These are phyloP conservation scores for Podospora pseudocomata DNA, from an alignment of 495 filamentous ascomycete genomes.

Conservation along the genomic window DNA sequence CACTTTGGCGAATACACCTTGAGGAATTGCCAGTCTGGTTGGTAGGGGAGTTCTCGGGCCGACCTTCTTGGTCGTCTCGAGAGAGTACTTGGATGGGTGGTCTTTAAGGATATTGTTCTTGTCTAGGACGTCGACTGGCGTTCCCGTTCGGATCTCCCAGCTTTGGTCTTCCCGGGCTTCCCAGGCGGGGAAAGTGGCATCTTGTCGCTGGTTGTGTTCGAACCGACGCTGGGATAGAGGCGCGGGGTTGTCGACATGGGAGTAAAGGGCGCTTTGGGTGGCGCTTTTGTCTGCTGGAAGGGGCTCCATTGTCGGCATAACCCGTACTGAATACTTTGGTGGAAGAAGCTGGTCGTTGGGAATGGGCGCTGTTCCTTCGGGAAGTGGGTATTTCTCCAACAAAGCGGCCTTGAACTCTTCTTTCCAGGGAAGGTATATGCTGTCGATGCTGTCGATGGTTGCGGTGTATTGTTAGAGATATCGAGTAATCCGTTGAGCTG, in stretches of 20 bases:
- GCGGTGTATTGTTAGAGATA: neutral
- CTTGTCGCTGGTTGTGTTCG: conserved; percentile 11
- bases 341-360: conserved; percentile 71
- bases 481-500: neutral
- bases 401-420: conserved; percentile 60
- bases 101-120: conserved; percentile 36
- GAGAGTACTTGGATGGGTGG: conserved; percentile 33
- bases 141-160: conserved; percentile 14
- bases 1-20: conserved; percentile 42
- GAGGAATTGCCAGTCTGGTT: conserved; percentile 55
- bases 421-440: conserved; percentile 76
- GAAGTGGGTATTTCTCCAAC: conserved; percentile 65
- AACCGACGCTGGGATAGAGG: conserved; percentile 7
- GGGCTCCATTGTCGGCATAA: conserved; percentile 26
- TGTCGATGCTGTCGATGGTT: conserved; percentile 56
- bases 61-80: conserved; percentile 10
- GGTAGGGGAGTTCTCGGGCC: conserved; percentile 31
- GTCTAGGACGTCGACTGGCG: conserved; percentile 30
- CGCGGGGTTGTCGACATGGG: conserved; percentile 20
- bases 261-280: conserved; percentile 21
- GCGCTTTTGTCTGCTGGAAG: neutral
- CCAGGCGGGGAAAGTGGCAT: conserved; percentile 6
- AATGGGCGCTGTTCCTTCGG: conserved; percentile 62
- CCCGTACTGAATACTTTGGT: conserved; percentile 70
- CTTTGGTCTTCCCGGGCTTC: conserved; percentile 9